Percentiles rank a stretch among this genome's conserved stretches.
Evolutionary conservation across 2,329 filamentous ascomycete species (phyloP).

Genomic region (Aspergillus ruber): DNA sequence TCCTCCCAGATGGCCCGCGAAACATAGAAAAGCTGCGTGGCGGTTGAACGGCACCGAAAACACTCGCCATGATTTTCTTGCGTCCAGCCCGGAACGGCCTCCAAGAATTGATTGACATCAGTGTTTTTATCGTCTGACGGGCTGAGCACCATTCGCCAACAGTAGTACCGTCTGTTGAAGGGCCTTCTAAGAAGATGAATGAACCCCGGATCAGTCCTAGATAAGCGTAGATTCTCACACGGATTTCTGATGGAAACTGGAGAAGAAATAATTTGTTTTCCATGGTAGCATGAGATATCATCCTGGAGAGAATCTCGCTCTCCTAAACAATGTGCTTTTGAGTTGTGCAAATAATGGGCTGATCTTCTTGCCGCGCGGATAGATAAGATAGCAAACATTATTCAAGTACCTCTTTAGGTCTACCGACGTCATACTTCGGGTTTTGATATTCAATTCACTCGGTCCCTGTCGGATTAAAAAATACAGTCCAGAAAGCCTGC

Average conservation of each 20-base stretch:
- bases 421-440: too few species aligned
- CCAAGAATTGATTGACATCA: background rate
- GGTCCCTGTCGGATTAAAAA: too few species aligned
- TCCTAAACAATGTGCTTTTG: too few species aligned
- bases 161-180: background rate
- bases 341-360: too few species aligned
- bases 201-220: background rate
- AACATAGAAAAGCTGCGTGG: background rate
- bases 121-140: background rate
- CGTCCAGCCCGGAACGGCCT: background rate
- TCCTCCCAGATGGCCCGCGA: background rate
- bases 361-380: too few species aligned
- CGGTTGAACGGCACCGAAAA: background rate
- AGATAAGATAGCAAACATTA: too few species aligned
- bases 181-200: background rate
- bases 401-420: too few species aligned
- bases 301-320: too few species aligned
- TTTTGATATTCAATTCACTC: too few species aligned
- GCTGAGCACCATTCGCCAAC: background rate
- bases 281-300: background rate
- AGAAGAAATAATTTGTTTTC: background rate
- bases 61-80: background rate
- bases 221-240: background rate
- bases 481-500: background rate
- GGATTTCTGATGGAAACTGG: background rate